These are phyloP conservation scores for Monosporozyma unispora DNA, from an alignment of 805 yeast genomes.

Conservation along the genomic window DNA sequence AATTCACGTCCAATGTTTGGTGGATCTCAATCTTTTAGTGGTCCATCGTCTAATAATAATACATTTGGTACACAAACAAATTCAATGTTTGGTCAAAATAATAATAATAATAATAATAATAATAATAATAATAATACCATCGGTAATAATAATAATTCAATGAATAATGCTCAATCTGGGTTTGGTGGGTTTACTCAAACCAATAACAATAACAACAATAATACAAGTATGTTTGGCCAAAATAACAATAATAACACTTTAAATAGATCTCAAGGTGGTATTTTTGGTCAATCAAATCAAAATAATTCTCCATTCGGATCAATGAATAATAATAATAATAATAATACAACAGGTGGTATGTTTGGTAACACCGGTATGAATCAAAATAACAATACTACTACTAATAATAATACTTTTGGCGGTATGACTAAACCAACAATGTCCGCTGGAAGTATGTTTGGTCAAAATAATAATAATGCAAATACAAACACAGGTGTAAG, in stretches of 20 bases:
- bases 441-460: slow-evolving; percentile 11
- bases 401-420: slow-evolving; percentile 16
- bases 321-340: slow-evolving; percentile 28
- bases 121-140: slow-evolving; percentile 9
- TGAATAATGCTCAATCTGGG: slow-evolving; percentile 23
- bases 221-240: slow-evolving; percentile 9
- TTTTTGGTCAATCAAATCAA: slow-evolving; percentile 16
- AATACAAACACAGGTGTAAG: slow-evolving; percentile 1
- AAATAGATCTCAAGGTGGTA: slow-evolving; percentile 15
- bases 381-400: slow-evolving; percentile 8
- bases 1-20: slow-evolving; percentile 17
- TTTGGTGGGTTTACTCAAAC: slow-evolving; percentile 28
- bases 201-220: slow-evolving; percentile 9
- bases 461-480: not conserved
- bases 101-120: slow-evolving; percentile 3
- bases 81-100: slow-evolving; percentile 16
- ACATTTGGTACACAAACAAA: slow-evolving; percentile 10
- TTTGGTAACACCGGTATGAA: slow-evolving; percentile 12
- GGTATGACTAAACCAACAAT: slow-evolving; percentile 24
- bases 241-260: not conserved
- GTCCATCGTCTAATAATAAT: slow-evolving; percentile 4
- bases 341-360: slow-evolving; percentile 22
- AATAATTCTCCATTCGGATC: slow-evolving; percentile 17
- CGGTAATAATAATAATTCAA: slow-evolving; percentile 10
- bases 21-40: slow-evolving; percentile 17